Percentiles rank a stretch among this genome's conserved stretches.
phyloP scores from a whole-genome alignment of 2,329 filamentous ascomycete species.

The Aspergillus ochraceus region DNA sequence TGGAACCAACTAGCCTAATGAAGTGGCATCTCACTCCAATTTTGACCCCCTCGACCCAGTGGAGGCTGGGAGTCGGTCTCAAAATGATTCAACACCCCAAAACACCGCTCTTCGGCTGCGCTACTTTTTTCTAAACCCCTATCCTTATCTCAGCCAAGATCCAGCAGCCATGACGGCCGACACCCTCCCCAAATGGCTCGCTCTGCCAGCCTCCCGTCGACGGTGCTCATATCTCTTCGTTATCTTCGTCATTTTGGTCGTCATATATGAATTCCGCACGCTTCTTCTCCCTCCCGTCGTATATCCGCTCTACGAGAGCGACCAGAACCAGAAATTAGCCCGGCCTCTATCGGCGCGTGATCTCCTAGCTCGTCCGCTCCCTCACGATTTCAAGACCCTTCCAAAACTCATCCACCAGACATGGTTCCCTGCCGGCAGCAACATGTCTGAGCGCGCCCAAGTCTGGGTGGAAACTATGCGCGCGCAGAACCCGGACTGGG shows the following conservation, averaged over 20 bases:
- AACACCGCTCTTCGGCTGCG: not conserved
- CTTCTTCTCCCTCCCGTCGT: not conserved
- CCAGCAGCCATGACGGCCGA: not conserved
- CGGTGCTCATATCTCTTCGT: not conserved
- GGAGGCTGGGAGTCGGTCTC: not conserved
- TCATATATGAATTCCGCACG: not conserved
- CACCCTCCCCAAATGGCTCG: not conserved
- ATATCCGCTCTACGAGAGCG: not conserved
- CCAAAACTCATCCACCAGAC: constrained; percentile 24
- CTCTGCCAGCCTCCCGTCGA: not conserved
- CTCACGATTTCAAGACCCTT: constrained; percentile 14
- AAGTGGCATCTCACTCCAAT: not conserved
- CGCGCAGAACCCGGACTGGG: constrained; percentile 17
- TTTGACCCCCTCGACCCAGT: not conserved
- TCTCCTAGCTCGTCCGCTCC: constrained; percentile 15
- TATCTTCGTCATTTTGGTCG: not conserved
- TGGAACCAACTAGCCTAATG: not conserved
- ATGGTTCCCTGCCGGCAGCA: constrained; percentile 23
- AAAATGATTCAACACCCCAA: not conserved
- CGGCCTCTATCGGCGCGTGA: constrained; percentile 8
- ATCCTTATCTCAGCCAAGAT: not conserved
- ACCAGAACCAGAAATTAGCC: not conserved
- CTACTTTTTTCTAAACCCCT: not conserved
- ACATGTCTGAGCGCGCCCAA: constrained; percentile 21
- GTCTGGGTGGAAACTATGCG: constrained; percentile 18